These are phyloP conservation scores for Neoboletus subvelutipes DNA, from an alignment of 768 basidiomycete species.

Conservation along the genomic window DNA sequence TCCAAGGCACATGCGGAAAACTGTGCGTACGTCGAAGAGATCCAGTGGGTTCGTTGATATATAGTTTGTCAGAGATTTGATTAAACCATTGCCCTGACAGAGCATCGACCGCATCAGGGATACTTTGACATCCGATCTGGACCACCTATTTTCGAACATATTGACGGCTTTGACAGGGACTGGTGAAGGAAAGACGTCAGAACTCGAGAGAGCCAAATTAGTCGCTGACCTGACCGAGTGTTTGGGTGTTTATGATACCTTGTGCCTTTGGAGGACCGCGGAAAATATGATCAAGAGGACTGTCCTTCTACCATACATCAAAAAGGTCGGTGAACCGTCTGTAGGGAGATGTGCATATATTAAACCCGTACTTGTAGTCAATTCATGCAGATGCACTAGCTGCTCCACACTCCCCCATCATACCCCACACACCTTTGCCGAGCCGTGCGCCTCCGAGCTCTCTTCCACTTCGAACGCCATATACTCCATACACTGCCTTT, in stretches of 20 bases:
- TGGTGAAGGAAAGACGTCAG: constrained; percentile 48
- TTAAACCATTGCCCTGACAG: constrained; percentile 40
- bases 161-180: constrained; percentile 52
- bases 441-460: constrained; percentile 26
- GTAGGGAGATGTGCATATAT: neutral
- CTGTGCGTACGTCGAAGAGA: constrained; percentile 77
- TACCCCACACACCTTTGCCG: constrained; percentile 72
- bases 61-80: constrained; percentile 1
- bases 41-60: constrained; percentile 73
- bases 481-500: constrained; percentile 51
- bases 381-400: constrained; percentile 69
- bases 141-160: constrained; percentile 72
- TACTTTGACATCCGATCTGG: constrained; percentile 83
- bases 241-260: constrained; percentile 71
- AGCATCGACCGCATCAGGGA: constrained; percentile 81
- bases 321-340: constrained; percentile 52
- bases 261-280: constrained; percentile 83
- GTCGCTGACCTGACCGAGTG: constrained; percentile 74
- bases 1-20: constrained; percentile 65
- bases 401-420: constrained; percentile 68
- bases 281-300: constrained; percentile 80
- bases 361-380: constrained; percentile 46
- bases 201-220: constrained; percentile 63
- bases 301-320: constrained; percentile 72
- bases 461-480: constrained; percentile 53